phyloP scores from a whole-genome alignment of 768 basidiomycete species.

The Pleurotus salmoneostramineus region DNA sequence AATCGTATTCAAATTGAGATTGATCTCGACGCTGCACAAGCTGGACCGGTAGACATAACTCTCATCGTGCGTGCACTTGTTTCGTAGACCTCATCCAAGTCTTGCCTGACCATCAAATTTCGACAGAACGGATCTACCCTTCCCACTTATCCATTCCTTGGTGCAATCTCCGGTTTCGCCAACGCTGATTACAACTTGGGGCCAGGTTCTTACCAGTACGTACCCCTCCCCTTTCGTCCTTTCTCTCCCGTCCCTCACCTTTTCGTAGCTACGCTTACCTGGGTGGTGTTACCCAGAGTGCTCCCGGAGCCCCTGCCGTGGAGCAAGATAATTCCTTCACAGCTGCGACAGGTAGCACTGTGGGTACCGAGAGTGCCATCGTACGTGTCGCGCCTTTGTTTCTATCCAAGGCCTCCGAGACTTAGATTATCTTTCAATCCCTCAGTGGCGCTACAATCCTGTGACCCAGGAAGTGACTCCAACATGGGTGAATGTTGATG shows the following conservation, averaged over 20 bases:
- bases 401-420: not conserved
- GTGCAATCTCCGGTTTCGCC: not conserved
- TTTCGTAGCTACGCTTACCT: constrained; percentile 4
- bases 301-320: not conserved
- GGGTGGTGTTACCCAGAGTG: not conserved
- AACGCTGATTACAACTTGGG: not conserved
- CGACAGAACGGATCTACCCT: not conserved
- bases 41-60: not conserved
- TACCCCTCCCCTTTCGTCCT: not conserved
- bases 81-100: not conserved
- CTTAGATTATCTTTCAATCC: not conserved
- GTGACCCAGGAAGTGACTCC: not conserved
- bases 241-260: not conserved
- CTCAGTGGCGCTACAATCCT: not conserved
- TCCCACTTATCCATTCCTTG: not conserved
- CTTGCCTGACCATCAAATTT: not conserved
- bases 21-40: not conserved
- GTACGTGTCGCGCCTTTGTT: not conserved
- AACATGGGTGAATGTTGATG: not conserved
- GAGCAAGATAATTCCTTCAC: not conserved
- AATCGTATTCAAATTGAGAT: not conserved
- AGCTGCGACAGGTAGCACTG: not conserved
- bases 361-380: not conserved
- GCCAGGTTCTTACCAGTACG: not conserved
- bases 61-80: not conserved